phyloP scores from a whole-genome alignment of 176 grass and related monocot genomes.

The Aechmea fasciata region DNA sequence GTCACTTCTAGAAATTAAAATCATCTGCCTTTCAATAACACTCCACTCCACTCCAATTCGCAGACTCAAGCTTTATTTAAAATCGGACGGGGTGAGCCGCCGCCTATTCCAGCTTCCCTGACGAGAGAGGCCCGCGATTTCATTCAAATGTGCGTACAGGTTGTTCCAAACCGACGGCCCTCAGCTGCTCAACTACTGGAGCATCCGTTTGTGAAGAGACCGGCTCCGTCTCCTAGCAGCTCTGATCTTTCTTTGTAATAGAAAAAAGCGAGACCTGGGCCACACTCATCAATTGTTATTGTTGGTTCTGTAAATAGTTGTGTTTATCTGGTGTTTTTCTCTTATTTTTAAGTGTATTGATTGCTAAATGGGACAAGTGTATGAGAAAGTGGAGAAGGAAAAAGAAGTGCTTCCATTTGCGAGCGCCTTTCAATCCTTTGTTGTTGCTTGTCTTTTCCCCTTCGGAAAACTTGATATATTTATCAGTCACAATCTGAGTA shows the following conservation, averaged over 20 bases:
- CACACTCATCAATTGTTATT: background rate
- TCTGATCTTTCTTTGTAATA: background rate
- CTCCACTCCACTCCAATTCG: conserved; percentile 22
- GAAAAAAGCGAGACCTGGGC: background rate
- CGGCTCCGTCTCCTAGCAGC: conserved; percentile 9
- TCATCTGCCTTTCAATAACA: no score
- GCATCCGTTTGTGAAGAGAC: conserved; percentile 65
- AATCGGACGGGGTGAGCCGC: conserved; percentile 65
- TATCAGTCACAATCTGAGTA: conserved; percentile 3
- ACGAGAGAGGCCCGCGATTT: conserved; percentile 77
- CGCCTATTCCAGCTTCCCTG: conserved; percentile 43
- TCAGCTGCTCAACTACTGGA: conserved; percentile 53
- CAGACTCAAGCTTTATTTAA: conserved; percentile 66
- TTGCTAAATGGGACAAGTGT: no score
- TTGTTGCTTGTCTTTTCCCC: no score
- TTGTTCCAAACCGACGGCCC: conserved; percentile 51
- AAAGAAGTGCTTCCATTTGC: no score
- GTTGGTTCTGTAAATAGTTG: no score
- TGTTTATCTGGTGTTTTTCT: no score
- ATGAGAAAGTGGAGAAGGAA: no score
- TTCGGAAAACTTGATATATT: no score
- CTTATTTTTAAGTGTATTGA: no score
- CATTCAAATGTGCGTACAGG: conserved; percentile 51
- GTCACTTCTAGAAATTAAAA: no score
- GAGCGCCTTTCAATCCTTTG: no score